phyloP scores from a whole-genome alignment of 257 asterid genomes.

The Solanum ossicruentum region DNA sequence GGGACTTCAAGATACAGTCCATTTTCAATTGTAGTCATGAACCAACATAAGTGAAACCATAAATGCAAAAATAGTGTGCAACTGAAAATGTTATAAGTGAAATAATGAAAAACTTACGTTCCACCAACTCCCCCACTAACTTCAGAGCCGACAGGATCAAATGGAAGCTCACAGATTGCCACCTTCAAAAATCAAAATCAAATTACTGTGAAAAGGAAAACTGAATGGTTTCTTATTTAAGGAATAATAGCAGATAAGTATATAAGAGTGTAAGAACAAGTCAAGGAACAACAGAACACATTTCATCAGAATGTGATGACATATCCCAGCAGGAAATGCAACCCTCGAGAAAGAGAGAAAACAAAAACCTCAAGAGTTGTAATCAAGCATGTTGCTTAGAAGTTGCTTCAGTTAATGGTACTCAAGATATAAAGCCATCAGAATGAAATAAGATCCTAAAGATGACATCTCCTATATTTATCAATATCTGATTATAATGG shows the following conservation, averaged over 20 bases:
- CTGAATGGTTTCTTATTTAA: not conserved
- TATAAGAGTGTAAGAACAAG: not conserved
- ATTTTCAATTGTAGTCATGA: not conserved
- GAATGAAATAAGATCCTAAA: not conserved
- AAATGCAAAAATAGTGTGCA: not conserved
- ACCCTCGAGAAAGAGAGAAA: not conserved
- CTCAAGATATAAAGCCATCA: not conserved
- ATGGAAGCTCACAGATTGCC: slow-evolving; percentile 97
- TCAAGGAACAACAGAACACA: not conserved
- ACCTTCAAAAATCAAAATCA: slow-evolving; percentile 33
- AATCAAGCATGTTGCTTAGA: not conserved
- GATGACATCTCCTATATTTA: not conserved
- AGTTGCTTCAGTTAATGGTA: not conserved
- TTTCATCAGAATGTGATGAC: not conserved
- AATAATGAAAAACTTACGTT: slow-evolving; percentile 49
- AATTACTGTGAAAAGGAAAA: not conserved
- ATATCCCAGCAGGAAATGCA: not conserved
- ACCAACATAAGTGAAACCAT: not conserved
- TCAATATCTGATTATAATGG: not conserved
- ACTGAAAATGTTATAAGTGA: not conserved
- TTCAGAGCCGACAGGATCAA: slow-evolving; percentile 95
- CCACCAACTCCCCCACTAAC: slow-evolving; percentile 93
- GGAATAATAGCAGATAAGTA: not conserved
- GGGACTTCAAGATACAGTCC: not conserved
- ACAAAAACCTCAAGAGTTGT: not conserved